These are phyloP conservation scores for Suillus alpinus DNA, from an alignment of 768 basidiomycete genomes.

Conservation along the genomic window DNA sequence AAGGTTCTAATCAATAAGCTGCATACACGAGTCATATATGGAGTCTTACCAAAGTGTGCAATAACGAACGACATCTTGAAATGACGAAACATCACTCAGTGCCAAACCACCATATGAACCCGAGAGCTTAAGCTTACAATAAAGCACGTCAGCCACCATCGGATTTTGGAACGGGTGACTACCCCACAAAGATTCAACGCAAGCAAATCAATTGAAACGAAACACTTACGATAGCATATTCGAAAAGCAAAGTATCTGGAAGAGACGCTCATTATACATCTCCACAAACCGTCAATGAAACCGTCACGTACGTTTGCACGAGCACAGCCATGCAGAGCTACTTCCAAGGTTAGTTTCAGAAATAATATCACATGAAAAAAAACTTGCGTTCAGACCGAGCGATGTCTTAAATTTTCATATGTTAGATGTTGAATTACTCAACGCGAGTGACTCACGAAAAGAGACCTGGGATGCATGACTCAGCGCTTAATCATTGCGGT, in stretches of 20 bases:
- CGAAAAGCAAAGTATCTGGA: slow-evolving; percentile 9
- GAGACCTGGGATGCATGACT: slow-evolving; percentile 5
- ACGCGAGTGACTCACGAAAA: slow-evolving; percentile 6
- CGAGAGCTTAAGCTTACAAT: slow-evolving; percentile 18
- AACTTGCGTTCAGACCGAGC: slow-evolving; percentile 10
- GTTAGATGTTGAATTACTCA: neutral
- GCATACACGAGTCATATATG: slow-evolving; percentile 18
- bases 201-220: neutral
- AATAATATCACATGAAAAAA: neutral
- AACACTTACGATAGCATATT: slow-evolving; percentile 7
- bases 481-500: neutral
- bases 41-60: slow-evolving; percentile 39
- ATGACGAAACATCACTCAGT: neutral
- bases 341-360: neutral
- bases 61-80: slow-evolving; percentile 29
- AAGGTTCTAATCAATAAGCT: neutral
- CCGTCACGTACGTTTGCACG: slow-evolving; percentile 37
- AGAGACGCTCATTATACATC: neutral
- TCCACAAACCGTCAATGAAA: neutral
- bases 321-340: slow-evolving; percentile 42
- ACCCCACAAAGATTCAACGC: neutral
- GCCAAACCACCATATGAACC: neutral
- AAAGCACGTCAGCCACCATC: slow-evolving; percentile 35
- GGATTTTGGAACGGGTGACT: slow-evolving; percentile 33
- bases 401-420: neutral